phyloP scores from a whole-genome alignment of 768 basidiomycete species.

The Mycena epipterygia region DNA sequence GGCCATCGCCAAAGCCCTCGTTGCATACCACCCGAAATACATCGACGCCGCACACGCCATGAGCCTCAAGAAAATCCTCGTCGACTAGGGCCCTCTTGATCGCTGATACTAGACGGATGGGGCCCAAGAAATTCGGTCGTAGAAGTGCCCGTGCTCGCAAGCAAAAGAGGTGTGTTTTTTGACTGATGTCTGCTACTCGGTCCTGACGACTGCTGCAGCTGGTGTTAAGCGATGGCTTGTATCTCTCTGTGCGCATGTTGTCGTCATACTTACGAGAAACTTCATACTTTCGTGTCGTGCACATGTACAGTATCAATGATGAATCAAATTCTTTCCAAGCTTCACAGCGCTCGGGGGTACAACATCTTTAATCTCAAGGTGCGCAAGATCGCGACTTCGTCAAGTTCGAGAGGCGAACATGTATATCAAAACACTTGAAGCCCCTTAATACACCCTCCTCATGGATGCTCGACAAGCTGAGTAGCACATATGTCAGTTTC shows the following conservation, averaged over 20 bases:
- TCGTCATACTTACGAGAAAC: slow-evolving; percentile 51
- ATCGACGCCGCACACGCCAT: slow-evolving; percentile 97
- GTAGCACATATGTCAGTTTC: slow-evolving; percentile 88
- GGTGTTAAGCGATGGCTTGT: slow-evolving; percentile 72
- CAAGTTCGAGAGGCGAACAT: too few relatives aligned
- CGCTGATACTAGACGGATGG: slow-evolving; percentile 96
- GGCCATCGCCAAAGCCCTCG: slow-evolving; percentile 97
- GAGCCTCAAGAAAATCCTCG: slow-evolving; percentile 98
- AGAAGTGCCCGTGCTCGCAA: slow-evolving; percentile 97
- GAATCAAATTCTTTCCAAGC: too few relatives aligned
- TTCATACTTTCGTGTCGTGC: too few relatives aligned
- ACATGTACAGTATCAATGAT: too few relatives aligned
- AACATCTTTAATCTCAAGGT: too few relatives aligned
- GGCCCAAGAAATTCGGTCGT: slow-evolving; percentile 99
- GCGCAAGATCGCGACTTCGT: too few relatives aligned
- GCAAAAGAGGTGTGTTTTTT: slow-evolving; percentile 86
- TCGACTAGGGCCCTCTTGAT: slow-evolving; percentile 93
- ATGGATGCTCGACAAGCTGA: slow-evolving; percentile 99
- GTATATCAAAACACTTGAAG: slow-evolving; percentile 99
- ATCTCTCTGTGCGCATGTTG: slow-evolving; percentile 60
- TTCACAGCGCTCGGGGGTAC: too few relatives aligned
- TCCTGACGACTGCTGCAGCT: slow-evolving; percentile 62
- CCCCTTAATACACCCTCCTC: slow-evolving; percentile 96
- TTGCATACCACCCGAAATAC: slow-evolving; percentile 99
- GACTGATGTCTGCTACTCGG: not conserved